Conservation (phyloP, 805 yeast species). For the Hanseniaspora hatyaiensis region DNA sequence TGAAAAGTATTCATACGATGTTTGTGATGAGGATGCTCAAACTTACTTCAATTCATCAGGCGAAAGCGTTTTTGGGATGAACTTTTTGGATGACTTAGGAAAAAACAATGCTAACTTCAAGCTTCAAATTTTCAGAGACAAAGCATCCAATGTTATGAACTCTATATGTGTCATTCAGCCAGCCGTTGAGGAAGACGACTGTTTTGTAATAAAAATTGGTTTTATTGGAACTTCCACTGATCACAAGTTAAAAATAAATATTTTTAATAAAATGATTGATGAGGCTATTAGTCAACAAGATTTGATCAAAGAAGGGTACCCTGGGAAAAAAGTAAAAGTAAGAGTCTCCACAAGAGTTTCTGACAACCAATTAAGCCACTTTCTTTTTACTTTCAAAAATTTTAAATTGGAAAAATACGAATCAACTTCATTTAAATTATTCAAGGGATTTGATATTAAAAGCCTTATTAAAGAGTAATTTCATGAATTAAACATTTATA, state of each 20-base stretch:
- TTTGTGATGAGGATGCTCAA: slow-evolving; percentile 7
- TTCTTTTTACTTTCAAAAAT: too few species aligned
- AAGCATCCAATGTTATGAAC: neutral
- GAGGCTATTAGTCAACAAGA: neutral
- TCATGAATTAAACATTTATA: too few species aligned
- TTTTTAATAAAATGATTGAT: slow-evolving; percentile 7
- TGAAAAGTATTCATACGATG: neutral
- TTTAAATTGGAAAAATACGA: neutral
- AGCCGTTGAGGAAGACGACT: neutral
- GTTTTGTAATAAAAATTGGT: slow-evolving; percentile 4
- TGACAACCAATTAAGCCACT: neutral
- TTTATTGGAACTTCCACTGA: slow-evolving; percentile 14
- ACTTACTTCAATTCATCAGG: slow-evolving; percentile 5
- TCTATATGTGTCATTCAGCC: slow-evolving; percentile 9
- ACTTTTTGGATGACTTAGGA: neutral
- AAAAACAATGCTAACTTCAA: neutral
- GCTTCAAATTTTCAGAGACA: slow-evolving; percentile 5
- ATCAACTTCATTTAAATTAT: neutral
- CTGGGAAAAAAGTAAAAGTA: neutral
- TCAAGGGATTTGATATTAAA: neutral
- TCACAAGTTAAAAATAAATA: slow-evolving; percentile 2
- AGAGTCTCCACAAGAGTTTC: neutral
- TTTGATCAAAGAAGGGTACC: neutral
- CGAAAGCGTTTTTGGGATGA: neutral
- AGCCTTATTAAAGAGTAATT: neutral